These are phyloP conservation scores for Tulasnella sp. DNA, from an alignment of 768 basidiomycete genomes.

Conservation along the genomic window DNA sequence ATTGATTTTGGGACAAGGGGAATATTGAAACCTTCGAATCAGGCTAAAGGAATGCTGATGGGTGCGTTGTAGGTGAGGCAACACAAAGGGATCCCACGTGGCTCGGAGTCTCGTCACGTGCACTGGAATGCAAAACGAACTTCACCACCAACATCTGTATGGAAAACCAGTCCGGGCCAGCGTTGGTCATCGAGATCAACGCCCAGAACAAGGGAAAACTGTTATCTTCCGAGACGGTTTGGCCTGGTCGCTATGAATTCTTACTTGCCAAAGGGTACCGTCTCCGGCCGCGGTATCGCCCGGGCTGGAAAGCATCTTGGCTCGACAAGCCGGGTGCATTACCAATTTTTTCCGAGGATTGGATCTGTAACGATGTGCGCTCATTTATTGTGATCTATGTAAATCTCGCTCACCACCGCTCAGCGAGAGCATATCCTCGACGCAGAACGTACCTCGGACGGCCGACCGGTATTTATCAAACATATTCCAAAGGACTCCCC, in stretches of 20 bases:
- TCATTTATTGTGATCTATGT: neutral
- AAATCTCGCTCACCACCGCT: neutral
- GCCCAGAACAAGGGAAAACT: neutral
- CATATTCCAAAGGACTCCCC: neutral
- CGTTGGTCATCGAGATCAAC: too few relatives aligned
- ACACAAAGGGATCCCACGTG: too few relatives aligned
- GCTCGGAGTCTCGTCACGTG: too few relatives aligned
- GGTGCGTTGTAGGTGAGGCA: too few relatives aligned
- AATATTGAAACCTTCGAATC: too few relatives aligned
- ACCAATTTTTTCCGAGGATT: neutral
- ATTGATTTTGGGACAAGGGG: too few relatives aligned
- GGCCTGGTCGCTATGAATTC: slow-evolving; percentile 4
- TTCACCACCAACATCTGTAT: too few relatives aligned
- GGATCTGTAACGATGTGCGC: neutral
- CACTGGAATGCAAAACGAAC: too few relatives aligned
- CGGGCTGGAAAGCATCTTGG: slow-evolving; percentile 15
- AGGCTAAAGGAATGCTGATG: too few relatives aligned
- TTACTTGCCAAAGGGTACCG: slow-evolving; percentile 4
- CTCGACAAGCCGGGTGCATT: neutral
- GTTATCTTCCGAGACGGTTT: neutral
- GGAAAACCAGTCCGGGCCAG: too few relatives aligned
- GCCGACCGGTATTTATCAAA: slow-evolving; percentile 1
- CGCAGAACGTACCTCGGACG: neutral
- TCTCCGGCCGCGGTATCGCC: slow-evolving; percentile 10
- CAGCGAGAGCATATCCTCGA: neutral